Base-by-base conservation (phyloP, 192 early-diverging fungal genomes). In the Coemansia biformis region DNA sequence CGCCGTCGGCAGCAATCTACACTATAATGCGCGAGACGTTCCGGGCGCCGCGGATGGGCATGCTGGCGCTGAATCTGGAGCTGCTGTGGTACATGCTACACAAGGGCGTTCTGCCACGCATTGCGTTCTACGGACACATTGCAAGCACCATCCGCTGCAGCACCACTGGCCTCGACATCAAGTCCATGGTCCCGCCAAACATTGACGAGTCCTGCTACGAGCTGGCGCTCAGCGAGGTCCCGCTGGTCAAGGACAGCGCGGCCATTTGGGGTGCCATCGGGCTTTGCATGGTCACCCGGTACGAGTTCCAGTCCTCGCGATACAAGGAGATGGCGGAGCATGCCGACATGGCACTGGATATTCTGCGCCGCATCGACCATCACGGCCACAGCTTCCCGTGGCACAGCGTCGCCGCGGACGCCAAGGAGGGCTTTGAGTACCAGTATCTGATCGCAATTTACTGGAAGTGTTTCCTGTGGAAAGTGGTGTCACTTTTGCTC, bases 381-480 rank as follows among this genome's bases (percentile, higher is more conserved):
- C 33, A 15, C 34, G 65, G 62, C 12, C 45, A 44, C 42, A 33
- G 24, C 30, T 68, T 57, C 23, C 65, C 65, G 16, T 68, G 65
- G 65, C 36, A 42, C 44, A 41, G n/a, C 29, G 53, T 60, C 12
- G 17, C 32, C 19, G 44, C 47, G 5, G 54, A 38, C n/a, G 57
- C 57, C 29, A 51, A 51, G 30, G 68, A 72, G 41, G 39, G 31
- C 18, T 65, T 72, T 56, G 68, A 48, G 18, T 72, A 60, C 38
- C 68, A 72, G 57, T 72, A 72, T 16, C 19, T 72, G 32, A 15
- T 60, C 42, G 57, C 61, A 2, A 72, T 63, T 4, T 64, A 51
- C 62, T 72, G 68, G 68, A 72, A 72, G 32, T 55, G 57, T 13
- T 64, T 72, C 32, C 44, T 54, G 45, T 72, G 68, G 68, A 64